These are phyloP conservation scores for Trichothecium roseum DNA, from an alignment of 2,329 filamentous ascomycete genomes.

Conservation along the genomic window DNA sequence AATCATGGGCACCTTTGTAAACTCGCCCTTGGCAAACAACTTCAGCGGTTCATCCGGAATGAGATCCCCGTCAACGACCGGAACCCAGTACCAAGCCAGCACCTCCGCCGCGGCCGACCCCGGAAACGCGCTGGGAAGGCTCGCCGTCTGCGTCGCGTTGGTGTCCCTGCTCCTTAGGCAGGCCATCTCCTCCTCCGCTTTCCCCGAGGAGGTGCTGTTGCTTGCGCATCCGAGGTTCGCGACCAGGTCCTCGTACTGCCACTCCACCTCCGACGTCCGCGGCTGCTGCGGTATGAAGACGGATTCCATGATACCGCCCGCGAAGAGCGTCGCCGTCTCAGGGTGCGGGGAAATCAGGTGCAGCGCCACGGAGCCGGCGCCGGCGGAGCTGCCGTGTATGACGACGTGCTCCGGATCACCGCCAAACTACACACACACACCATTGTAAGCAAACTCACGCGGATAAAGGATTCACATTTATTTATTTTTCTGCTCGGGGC, in stretches of 20 bases:
- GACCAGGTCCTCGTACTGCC: conserved; percentile 31
- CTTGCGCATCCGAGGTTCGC: conserved; percentile 25
- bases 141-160: conserved; percentile 27
- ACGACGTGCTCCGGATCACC: conserved; percentile 49
- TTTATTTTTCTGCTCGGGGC: too few species aligned
- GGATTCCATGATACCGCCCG: conserved; percentile 34
- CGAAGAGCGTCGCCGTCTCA: conserved; percentile 36
- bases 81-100: conserved; percentile 37
- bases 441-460: not conserved
- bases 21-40: conserved; percentile 27
- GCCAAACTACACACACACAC: conserved; percentile 31
- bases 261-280: conserved; percentile 31
- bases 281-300: conserved; percentile 40
- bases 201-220: too few species aligned
- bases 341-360: conserved; percentile 33
- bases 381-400: conserved; percentile 51
- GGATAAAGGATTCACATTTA: not conserved
- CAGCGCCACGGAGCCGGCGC: conserved; percentile 46
- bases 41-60: conserved; percentile 29
- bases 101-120: conserved; percentile 21
- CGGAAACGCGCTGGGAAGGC: conserved; percentile 27
- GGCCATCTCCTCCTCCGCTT: conserved; percentile 19
- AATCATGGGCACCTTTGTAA: conserved; percentile 33
- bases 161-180: conserved; percentile 30
- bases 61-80: conserved; percentile 36